Base-by-base conservation (phyloP, 164 flowering plant genomes). In the Platanus orientalis region DNA sequence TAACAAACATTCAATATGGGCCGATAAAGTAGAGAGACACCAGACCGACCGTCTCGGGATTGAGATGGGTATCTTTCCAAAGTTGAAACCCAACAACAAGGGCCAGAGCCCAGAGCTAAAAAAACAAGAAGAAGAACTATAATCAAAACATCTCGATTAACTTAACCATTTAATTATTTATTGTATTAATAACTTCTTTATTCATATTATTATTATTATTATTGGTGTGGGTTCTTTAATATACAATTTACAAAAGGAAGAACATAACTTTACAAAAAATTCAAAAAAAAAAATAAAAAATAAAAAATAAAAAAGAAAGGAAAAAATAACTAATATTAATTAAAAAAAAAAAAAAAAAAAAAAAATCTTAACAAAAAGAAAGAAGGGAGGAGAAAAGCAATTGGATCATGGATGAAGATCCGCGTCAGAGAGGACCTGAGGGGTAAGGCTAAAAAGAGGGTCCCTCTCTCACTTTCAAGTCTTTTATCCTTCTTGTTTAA, bases 401-500 rank as follows among this genome's bases (percentile, higher is more conserved):
- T 6, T 7, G 17, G 25, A 49, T 7, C 2, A 21, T 44, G 65
- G 60, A 58, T 34, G 69, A 66, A 58, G 48, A 26, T 34, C 49
- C 62, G 16, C 36, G 62, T 58, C 57, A 58, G 62, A 24, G n/a
- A 26, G 7, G 12, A 36, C 7, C 12, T 36, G 42, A 3, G 36
- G 26, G 19, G 23, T 45, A 16, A 62, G 29, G 49, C 32, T 7
- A 26, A 27, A 7, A 50, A 5, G 16, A 28, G 26, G 69, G 69
- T 49, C 64, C 65, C 29, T 10, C 36, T 4, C 14, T 23, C 10
- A 27, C 29, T 51, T 39, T 24, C 7, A 36, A n/a, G 19, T 14
- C 36, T 14, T 19, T 42, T 28, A 23, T 52, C 27, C 60, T 44
- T 40, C 64, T 26, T 28, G 66, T 69, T 57, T 57, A 69, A 68